A percentile compares a stretch with the other conserved stretches of the same genome.
Conservation (phyloP, 129 eudicot species). For the Cynara cardunculus region DNA sequence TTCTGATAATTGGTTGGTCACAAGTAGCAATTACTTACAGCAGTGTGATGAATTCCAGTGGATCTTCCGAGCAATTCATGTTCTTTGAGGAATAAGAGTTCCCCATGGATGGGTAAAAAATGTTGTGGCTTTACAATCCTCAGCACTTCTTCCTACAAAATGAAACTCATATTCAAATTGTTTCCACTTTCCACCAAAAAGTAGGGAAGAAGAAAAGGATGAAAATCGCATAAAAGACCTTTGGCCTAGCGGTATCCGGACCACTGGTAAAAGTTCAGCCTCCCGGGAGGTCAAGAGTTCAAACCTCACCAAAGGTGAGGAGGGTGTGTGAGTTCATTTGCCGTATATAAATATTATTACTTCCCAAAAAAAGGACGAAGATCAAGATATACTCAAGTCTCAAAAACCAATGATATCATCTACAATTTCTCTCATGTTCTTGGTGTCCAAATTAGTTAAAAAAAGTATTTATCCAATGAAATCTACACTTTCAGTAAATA, state of each 20-base stretch:
- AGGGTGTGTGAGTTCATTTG: background rate
- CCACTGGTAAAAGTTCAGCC: background rate
- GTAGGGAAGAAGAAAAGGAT: background rate
- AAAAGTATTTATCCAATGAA: background rate
- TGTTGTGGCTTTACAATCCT: conserved; percentile 98
- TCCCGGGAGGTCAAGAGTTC: background rate
- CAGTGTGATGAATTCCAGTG: conserved; percentile 89
- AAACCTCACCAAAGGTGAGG: background rate
- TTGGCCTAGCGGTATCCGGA: no score
- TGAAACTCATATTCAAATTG: background rate
- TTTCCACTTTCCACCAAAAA: background rate
- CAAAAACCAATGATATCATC: background rate
- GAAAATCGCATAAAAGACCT: background rate
- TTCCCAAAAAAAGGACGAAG: background rate
- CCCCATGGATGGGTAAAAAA: conserved; percentile 94
- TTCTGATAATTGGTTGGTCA: background rate
- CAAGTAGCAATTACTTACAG: conserved; percentile 46
- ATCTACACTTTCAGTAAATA: background rate
- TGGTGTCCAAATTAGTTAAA: background rate
- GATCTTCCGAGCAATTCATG: conserved; percentile 91
- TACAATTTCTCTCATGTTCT: background rate
- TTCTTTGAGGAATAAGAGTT: conserved; percentile 92
- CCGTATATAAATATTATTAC: background rate
- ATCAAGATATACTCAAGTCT: background rate
- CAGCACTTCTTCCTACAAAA: conserved; percentile 86